Percentiles rank a stretch among this genome's conserved stretches.
phyloP scores from a whole-genome alignment of 176 grass and related monocot genomes.

The Paspalum vaginatum region DNA sequence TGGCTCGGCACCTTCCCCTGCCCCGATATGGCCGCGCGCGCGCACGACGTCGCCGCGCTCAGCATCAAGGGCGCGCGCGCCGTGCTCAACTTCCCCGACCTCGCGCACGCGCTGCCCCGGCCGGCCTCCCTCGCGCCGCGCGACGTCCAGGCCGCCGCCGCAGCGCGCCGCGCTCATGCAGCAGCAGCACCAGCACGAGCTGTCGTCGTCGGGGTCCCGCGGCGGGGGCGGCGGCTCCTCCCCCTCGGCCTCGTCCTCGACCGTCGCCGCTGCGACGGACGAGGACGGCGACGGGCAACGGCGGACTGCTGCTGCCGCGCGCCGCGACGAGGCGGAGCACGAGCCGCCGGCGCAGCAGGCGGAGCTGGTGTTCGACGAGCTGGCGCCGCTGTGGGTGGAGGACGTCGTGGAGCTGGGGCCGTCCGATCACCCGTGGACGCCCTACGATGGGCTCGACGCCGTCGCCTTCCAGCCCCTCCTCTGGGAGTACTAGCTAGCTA shows the following conservation, averaged over 20 bases:
- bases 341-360: neutral
- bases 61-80: constrained; percentile 81
- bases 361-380: constrained; percentile 65
- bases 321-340: neutral
- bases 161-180: constrained; percentile 69
- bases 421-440: constrained; percentile 49
- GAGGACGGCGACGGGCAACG: neutral
- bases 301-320: neutral
- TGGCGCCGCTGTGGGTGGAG: constrained; percentile 62
- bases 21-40: constrained; percentile 93
- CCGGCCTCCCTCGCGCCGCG: constrained; percentile 60
- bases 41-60: constrained; percentile 82
- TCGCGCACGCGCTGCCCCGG: constrained; percentile 53
- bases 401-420: constrained; percentile 42
- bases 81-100: constrained; percentile 90
- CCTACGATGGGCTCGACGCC: constrained; percentile 37
- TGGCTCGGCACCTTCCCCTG: constrained; percentile 89
- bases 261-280: neutral
- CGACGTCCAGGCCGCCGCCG: constrained; percentile 90
- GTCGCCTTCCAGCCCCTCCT: constrained; percentile 44
- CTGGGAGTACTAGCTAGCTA: constrained; percentile 47
- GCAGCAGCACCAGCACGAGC: neutral
- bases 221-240: neutral
- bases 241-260: neutral
- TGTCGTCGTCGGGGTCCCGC: neutral